phyloP scores from a whole-genome alignment of 164 flowering plant genomes.

The Amborella trichopoda region DNA sequence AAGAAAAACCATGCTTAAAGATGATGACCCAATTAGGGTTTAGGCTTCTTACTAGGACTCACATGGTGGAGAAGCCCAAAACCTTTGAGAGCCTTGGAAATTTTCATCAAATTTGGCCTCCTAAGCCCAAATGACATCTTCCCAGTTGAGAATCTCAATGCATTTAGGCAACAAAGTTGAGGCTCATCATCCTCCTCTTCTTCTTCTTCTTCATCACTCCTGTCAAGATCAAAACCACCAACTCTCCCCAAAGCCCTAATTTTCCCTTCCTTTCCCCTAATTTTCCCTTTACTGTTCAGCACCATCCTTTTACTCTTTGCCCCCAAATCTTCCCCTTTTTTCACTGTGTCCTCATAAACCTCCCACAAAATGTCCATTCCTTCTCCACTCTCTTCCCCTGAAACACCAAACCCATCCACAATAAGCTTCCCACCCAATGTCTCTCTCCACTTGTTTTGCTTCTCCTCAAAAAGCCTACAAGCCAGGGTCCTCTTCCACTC shows the following conservation, averaged over 20 bases:
- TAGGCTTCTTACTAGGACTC: too few species aligned
- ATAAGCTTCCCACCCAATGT: background rate
- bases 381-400: slow-evolving; percentile 24
- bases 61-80: slow-evolving; percentile 50
- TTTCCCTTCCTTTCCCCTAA: slow-evolving; percentile 3
- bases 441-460: slow-evolving; percentile 26
- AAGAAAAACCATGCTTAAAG: too few species aligned
- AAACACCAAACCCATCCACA: slow-evolving; percentile 2
- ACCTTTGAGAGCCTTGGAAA: slow-evolving; percentile 73
- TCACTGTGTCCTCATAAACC: slow-evolving; percentile 37
- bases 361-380: slow-evolving; percentile 96
- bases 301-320: slow-evolving; percentile 8
- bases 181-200: slow-evolving; percentile 20
- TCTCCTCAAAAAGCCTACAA: slow-evolving; percentile 83
- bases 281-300: slow-evolving; percentile 13
- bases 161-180: slow-evolving; percentile 71
- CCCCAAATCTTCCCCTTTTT: slow-evolving; percentile 8
- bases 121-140: slow-evolving; percentile 80
- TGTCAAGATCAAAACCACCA: background rate
- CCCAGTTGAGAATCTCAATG: slow-evolving; percentile 69
- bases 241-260: slow-evolving; percentile 2
- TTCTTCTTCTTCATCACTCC: slow-evolving; percentile 17
- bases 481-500: slow-evolving; percentile 92
- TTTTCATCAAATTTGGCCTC: slow-evolving; percentile 43
- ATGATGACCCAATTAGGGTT: too few species aligned